These are phyloP conservation scores for Filobasidium floriforme DNA, from an alignment of 768 basidiomycete genomes.

Conservation along the genomic window DNA sequence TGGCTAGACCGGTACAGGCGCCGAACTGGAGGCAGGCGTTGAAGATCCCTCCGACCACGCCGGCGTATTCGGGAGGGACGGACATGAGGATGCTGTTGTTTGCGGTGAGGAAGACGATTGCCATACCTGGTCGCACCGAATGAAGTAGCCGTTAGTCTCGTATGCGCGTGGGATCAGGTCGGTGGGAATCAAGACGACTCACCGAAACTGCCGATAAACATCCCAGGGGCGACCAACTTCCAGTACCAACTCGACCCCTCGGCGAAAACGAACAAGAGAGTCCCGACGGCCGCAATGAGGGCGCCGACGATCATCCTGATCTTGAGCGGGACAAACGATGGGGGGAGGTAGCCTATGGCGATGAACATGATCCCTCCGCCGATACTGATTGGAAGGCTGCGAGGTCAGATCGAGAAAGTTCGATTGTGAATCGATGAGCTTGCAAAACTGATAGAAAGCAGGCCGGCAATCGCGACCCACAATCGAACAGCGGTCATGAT, in stretches of 20 bases:
- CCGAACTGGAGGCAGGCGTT: conserved; percentile 21
- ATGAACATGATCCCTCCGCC: conserved; percentile 22
- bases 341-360: conserved; percentile 21
- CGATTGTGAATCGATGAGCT: neutral
- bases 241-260: conserved; percentile 6
- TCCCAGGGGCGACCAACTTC: conserved; percentile 16
- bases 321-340: conserved; percentile 10
- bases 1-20: conserved; percentile 18
- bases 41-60: conserved; percentile 23
- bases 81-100: conserved; percentile 18
- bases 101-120: conserved; percentile 19
- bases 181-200: too few species aligned
- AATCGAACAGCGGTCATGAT: conserved; percentile 22
- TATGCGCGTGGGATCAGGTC: too few species aligned
- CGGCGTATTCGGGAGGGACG: conserved; percentile 18
- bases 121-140: too few species aligned
- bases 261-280: conserved; percentile 18
- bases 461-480: neutral
- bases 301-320: conserved; percentile 20
- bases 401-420: neutral
- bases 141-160: too few species aligned
- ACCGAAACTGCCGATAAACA: conserved; percentile 18
- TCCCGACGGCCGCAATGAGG: conserved; percentile 9
- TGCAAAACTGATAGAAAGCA: neutral
- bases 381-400: conserved; percentile 19